Evolutionary conservation across 2,329 filamentous ascomycete species (phyloP).

Genomic region (Exophiala alcalophila): DNA sequence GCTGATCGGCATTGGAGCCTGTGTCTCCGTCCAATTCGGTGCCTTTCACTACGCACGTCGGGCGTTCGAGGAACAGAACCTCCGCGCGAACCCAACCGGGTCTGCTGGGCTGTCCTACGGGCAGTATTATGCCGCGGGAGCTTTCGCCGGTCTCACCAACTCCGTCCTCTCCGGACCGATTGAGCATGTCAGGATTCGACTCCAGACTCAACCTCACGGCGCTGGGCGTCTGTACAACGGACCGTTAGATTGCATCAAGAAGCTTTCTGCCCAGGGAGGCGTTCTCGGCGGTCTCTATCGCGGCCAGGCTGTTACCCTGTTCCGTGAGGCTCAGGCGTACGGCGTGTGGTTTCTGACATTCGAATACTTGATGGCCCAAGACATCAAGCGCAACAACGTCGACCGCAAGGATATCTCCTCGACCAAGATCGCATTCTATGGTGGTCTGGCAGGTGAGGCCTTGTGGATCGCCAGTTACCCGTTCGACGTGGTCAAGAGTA

Average conservation of each 20-base stretch:
- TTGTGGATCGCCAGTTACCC: conserved; percentile 94
- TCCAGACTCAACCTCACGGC: conserved; percentile 95
- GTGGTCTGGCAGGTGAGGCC: conserved; percentile 87
- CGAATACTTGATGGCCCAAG: conserved; percentile 92
- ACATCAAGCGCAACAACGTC: conserved; percentile 73
- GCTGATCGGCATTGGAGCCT: conserved; percentile 91
- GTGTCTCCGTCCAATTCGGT: conserved; percentile 95
- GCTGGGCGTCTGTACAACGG: conserved; percentile 70
- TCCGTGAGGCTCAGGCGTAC: conserved; percentile 91
- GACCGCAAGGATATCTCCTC: conserved; percentile 73
- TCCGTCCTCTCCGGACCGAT: conserved; percentile 84
- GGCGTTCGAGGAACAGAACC: conserved; percentile 74
- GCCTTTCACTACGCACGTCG: conserved; percentile 92
- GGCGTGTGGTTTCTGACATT: conserved; percentile 93
- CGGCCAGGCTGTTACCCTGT: conserved; percentile 78
- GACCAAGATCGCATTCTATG: conserved; percentile 86
- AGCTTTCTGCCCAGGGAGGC: conserved; percentile 68
- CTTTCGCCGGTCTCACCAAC: conserved; percentile 91
- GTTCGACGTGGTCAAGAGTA: conserved; percentile 96
- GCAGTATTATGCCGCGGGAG: conserved; percentile 87
- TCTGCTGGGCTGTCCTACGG: conserved; percentile 63
- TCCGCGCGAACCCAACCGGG: conserved; percentile 24
- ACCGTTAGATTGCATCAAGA: conserved; percentile 84
- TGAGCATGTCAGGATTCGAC: conserved; percentile 91
- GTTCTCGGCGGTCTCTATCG: conserved; percentile 76